These are phyloP conservation scores for Cicer bijugum DNA, from an alignment of 306 rosid genomes.

Conservation along the genomic window DNA sequence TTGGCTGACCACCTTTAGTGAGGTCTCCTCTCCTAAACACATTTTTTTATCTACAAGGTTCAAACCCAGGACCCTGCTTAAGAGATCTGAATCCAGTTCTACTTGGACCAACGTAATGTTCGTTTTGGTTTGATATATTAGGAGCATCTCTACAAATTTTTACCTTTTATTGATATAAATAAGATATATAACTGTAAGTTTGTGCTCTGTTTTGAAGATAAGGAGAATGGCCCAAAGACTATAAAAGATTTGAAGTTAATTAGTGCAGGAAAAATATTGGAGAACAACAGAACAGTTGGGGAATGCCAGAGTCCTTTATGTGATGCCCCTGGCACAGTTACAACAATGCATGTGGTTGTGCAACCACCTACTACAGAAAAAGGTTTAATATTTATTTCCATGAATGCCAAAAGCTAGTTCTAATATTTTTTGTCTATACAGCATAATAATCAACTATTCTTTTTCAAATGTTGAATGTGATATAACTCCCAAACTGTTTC, in stretches of 20 bases:
- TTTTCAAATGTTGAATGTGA: background rate
- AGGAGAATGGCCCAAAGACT: constrained; percentile 88
- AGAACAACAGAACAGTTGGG: constrained; percentile 83
- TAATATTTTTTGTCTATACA: background rate
- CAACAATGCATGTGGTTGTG: constrained; percentile 93
- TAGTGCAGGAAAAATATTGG: constrained; percentile 83
- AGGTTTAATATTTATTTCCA: constrained; percentile 56
- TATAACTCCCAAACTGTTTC: background rate
- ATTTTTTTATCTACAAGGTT: too few species aligned
- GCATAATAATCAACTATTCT: constrained; percentile 14
- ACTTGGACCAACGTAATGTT: too few species aligned
- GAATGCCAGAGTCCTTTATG: constrained; percentile 87
- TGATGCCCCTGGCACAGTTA: constrained; percentile 79
- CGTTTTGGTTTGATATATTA: constrained; percentile 21
- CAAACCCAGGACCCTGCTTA: too few species aligned
- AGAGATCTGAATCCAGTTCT: too few species aligned
- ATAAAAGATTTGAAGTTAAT: constrained; percentile 92
- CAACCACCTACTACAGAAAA: constrained; percentile 76
- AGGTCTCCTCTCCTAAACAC: too few species aligned
- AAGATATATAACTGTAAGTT: constrained; percentile 26
- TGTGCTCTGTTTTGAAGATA: constrained; percentile 58
- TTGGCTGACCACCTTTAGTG: too few species aligned
- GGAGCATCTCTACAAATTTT: background rate
- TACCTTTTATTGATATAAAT: constrained; percentile 19
- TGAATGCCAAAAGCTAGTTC: constrained; percentile 6